phyloP scores from a whole-genome alignment of 768 basidiomycete genomes.

The Tephrocybe sp. region DNA sequence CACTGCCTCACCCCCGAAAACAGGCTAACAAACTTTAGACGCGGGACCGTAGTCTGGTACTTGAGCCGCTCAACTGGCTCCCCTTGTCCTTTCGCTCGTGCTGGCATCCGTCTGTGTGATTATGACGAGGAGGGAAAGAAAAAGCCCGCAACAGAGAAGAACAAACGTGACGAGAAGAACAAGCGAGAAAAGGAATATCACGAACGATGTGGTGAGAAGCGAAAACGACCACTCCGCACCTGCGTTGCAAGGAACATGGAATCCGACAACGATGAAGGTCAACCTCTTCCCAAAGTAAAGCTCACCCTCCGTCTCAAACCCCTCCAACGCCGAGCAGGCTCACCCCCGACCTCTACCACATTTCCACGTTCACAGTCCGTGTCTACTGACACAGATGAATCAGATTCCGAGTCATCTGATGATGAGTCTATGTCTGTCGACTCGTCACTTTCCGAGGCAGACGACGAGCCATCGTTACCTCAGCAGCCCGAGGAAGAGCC shows the following conservation, averaged over 20 bases:
- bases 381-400: slow-evolving; percentile 36
- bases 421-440: slow-evolving; percentile 44
- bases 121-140: slow-evolving; percentile 52
- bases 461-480: slow-evolving; percentile 12
- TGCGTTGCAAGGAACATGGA: slow-evolving; percentile 27
- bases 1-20: slow-evolving; percentile 38
- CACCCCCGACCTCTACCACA: slow-evolving; percentile 21
- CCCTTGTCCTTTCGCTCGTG: slow-evolving; percentile 71
- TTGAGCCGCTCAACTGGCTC: slow-evolving; percentile 71
- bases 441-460: slow-evolving; percentile 39
- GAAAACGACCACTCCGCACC: slow-evolving; percentile 39
- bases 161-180: slow-evolving; percentile 24
- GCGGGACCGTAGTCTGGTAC: slow-evolving; percentile 82
- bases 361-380: slow-evolving; percentile 26
- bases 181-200: slow-evolving; percentile 24
- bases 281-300: slow-evolving; percentile 64
- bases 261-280: slow-evolving; percentile 35
- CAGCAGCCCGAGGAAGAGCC: slow-evolving; percentile 32
- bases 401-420: slow-evolving; percentile 29
- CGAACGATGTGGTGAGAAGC: slow-evolving; percentile 38
- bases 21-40: slow-evolving; percentile 68
- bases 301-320: slow-evolving; percentile 65
- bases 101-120: slow-evolving; percentile 70
- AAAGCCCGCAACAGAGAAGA: slow-evolving; percentile 23
- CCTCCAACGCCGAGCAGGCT: slow-evolving; percentile 24